A percentile compares a stretch with the other conserved stretches of the same genome.
Evolutionary conservation across 2,329 filamentous ascomycete species (phyloP).

Genomic region (Teratosphaeriaceae sp.): DNA sequence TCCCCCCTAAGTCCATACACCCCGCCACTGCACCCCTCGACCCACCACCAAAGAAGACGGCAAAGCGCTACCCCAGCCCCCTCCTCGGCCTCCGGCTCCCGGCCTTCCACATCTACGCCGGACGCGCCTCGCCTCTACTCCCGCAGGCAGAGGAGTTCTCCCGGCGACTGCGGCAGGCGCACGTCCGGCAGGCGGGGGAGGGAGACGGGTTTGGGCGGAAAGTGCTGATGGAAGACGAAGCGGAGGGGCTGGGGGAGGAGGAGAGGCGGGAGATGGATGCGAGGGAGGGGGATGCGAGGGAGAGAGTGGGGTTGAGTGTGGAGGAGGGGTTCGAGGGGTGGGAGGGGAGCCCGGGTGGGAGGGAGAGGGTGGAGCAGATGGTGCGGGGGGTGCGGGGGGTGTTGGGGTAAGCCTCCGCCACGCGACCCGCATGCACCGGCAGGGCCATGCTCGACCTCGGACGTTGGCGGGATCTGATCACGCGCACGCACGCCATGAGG

Average conservation of each 20-base stretch:
- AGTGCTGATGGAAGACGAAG: conserved; percentile 15
- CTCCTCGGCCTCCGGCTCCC: conserved; percentile 35
- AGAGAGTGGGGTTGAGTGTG: conserved; percentile 27
- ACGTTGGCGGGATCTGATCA: too few relatives aligned
- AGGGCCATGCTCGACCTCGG: too few relatives aligned
- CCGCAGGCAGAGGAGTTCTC: conserved; percentile 36
- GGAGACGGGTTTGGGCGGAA: conserved; percentile 15
- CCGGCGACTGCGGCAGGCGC: conserved; percentile 33
- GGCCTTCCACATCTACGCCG: conserved; percentile 34
- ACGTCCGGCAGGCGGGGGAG: conserved; percentile 26
- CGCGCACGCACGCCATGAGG: too few relatives aligned
- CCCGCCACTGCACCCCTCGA: background rate
- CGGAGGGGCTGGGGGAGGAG: conserved; percentile 14
- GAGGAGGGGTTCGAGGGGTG: too few relatives aligned
- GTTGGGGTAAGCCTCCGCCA: too few relatives aligned
- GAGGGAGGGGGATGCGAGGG: conserved; percentile 35
- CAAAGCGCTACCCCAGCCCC: conserved; percentile 38
- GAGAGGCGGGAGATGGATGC: conserved; percentile 32
- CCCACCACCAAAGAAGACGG: conserved; percentile 16
- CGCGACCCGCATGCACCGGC: too few relatives aligned
- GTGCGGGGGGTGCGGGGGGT: too few relatives aligned
- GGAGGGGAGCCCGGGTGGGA: too few relatives aligned
- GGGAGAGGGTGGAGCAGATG: too few relatives aligned
- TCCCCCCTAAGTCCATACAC: background rate
- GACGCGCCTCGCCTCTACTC: conserved; percentile 33